Percentiles rank a stretch among this genome's conserved stretches.
Conservation (phyloP, 2,329 filamentous ascomycete genomes). For the Penicillium janthinellum region DNA sequence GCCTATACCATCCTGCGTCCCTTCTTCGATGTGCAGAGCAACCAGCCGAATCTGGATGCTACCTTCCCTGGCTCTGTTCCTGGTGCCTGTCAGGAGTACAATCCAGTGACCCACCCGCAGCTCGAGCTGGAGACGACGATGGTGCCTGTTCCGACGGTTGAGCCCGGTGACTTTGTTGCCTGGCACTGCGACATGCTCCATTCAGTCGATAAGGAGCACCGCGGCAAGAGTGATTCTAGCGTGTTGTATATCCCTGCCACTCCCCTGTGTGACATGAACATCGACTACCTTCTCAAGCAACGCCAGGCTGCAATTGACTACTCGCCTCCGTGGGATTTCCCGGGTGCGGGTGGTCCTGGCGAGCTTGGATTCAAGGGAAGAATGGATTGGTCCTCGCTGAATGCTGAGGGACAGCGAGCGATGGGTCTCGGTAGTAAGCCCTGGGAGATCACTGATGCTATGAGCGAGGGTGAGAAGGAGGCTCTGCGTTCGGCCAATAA, state of each 20-base stretch:
- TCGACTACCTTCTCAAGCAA: slow-evolving; percentile 70
- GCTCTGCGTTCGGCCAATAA: slow-evolving; percentile 57
- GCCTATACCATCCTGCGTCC: slow-evolving; percentile 81
- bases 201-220: slow-evolving; percentile 77
- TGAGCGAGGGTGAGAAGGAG: slow-evolving; percentile 55
- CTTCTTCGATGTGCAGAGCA: slow-evolving; percentile 67
- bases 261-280: slow-evolving; percentile 74
- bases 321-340: slow-evolving; percentile 69
- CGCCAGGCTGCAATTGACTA: slow-evolving; percentile 70
- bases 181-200: slow-evolving; percentile 84
- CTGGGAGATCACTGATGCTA: slow-evolving; percentile 51
- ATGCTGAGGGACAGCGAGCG: slow-evolving; percentile 53
- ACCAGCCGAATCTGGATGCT: slow-evolving; percentile 43
- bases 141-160: slow-evolving; percentile 69
- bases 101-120: slow-evolving; percentile 66
- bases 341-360: slow-evolving; percentile 54
- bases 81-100: slow-evolving; percentile 71
- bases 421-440: slow-evolving; percentile 57
- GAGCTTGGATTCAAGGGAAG: slow-evolving; percentile 44
- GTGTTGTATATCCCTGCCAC: slow-evolving; percentile 90
- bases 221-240: slow-evolving; percentile 71
- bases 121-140: slow-evolving; percentile 67
- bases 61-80: slow-evolving; percentile 69
- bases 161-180: slow-evolving; percentile 73
- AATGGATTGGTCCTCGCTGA: slow-evolving; percentile 43